These are phyloP conservation scores for Graphiopsis chlorocephala DNA, from an alignment of 2,329 filamentous ascomycete species.

Conservation along the genomic window DNA sequence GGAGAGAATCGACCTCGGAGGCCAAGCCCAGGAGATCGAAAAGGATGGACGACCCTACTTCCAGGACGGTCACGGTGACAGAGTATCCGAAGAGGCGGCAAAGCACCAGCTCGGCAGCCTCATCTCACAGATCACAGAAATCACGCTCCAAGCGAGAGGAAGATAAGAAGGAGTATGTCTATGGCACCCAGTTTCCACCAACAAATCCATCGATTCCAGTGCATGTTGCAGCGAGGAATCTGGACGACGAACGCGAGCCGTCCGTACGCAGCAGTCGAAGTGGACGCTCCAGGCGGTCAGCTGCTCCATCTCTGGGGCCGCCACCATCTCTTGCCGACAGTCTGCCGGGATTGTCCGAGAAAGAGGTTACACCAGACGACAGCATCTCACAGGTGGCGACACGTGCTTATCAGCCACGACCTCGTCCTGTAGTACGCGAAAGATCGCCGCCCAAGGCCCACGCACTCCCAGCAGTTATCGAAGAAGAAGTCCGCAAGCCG, in stretches of 20 bases:
- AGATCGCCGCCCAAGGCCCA: constrained; percentile 3
- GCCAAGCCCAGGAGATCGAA: neutral
- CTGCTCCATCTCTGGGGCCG: neutral
- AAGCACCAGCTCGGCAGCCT: constrained; percentile 11
- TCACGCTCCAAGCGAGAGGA: constrained; percentile 8
- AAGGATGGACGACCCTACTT: constrained; percentile 10
- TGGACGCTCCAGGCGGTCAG: constrained; percentile 12
- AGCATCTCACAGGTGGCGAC: constrained; percentile 31
- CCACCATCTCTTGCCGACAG: constrained; percentile 11
- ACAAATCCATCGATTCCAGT: neutral
- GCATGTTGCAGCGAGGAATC: constrained; percentile 8
- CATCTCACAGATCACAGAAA: constrained; percentile 7
- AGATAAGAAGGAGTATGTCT: constrained; percentile 14
- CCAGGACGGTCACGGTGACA: constrained; percentile 17
- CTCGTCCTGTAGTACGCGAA: constrained; percentile 10
- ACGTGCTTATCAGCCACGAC: constrained; percentile 7
- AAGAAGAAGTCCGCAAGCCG: constrained; percentile 7
- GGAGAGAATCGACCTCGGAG: neutral
- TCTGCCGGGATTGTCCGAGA: constrained; percentile 10
- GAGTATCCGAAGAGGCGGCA: constrained; percentile 12
- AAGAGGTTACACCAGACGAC: constrained; percentile 31
- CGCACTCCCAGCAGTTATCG: constrained; percentile 8
- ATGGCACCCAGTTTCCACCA: constrained; percentile 11
- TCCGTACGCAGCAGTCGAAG: constrained; percentile 11
- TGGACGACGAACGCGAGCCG: constrained; percentile 8